phyloP scores from a whole-genome alignment of 139 green algal species.

The Closterium sp. region DNA sequence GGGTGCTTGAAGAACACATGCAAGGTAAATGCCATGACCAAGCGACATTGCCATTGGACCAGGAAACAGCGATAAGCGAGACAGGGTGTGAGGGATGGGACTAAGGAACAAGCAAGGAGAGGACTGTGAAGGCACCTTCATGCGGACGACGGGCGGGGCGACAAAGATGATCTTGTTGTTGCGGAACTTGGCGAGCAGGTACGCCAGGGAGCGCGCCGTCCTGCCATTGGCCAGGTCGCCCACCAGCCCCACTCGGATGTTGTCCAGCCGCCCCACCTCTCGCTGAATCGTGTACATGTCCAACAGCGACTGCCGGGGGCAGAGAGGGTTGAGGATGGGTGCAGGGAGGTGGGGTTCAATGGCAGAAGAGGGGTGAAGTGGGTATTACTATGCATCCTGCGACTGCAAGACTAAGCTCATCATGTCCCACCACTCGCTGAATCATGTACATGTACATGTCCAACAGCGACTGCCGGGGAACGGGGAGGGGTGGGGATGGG shows the following conservation, averaged over 20 bases:
- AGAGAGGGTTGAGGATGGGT: background rate
- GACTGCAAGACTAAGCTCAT: conserved; percentile 55
- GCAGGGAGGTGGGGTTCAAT: background rate
- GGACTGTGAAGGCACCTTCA: conserved; percentile 64
- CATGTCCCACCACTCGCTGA: conserved; percentile 80
- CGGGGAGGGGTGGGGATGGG: background rate
- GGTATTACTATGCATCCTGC: too few species aligned
- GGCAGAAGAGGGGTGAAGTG: background rate
- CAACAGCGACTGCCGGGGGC: conserved; percentile 83
- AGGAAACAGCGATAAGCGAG: too few species aligned
- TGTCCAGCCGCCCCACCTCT: conserved; percentile 86
- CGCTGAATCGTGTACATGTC: conserved; percentile 97
- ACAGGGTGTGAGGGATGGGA: background rate
- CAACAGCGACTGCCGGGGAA: conserved; percentile 79
- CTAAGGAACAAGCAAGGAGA: background rate
- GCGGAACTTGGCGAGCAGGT: conserved; percentile 86
- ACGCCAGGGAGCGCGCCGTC: conserved; percentile 84
- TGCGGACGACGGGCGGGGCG: conserved; percentile 86
- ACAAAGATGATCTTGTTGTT: conserved; percentile 95
- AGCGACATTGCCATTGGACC: too few species aligned
- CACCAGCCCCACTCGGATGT: conserved; percentile 89
- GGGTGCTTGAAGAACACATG: too few species aligned
- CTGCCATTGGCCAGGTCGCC: conserved; percentile 95
- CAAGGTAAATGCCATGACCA: too few species aligned
- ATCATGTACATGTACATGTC: conserved; percentile 99